Percentiles rank a stretch among this genome's conserved stretches.
phyloP scores from a whole-genome alignment of 805 yeast species.

The Yamadazyma olivae region DNA sequence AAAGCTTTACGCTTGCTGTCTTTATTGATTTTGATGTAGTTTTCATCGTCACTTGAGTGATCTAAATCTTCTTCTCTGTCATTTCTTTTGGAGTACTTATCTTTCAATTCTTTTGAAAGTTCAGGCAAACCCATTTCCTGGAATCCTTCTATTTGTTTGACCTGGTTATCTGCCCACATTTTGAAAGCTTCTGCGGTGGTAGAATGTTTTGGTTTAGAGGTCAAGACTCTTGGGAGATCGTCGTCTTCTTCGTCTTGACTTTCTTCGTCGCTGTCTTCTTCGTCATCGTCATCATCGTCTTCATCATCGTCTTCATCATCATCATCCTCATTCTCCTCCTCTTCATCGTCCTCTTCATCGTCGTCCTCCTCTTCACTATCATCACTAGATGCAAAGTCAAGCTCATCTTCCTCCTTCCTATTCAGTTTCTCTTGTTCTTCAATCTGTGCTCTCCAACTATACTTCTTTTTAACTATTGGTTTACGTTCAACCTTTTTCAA shows the following conservation, averaged over 20 bases:
- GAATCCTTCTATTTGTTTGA: constrained; percentile 61
- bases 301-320: constrained; percentile 25
- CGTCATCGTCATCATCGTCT: constrained; percentile 27
- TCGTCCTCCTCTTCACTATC: constrained; percentile 24
- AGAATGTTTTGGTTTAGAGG: constrained; percentile 44
- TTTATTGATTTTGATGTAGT: constrained; percentile 56
- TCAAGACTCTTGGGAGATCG: constrained; percentile 30
- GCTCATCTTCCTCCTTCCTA: constrained; percentile 52
- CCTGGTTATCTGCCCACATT: constrained; percentile 82
- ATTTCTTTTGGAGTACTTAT: constrained; percentile 43
- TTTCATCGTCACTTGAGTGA: constrained; percentile 64
- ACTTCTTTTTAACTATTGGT: constrained; percentile 46
- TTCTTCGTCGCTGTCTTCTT: constrained; percentile 28
- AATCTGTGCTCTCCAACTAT: constrained; percentile 62
- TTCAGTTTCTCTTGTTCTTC: constrained; percentile 38
- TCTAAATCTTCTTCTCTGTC: constrained; percentile 70
- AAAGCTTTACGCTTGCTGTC: constrained; percentile 55
- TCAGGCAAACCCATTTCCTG: constrained; percentile 46
- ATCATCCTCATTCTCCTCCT: constrained; percentile 21
- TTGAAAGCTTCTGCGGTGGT: constrained; percentile 57
- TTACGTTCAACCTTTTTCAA: constrained; percentile 42
- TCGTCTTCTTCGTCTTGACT: constrained; percentile 25
- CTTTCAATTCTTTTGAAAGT: constrained; percentile 46
- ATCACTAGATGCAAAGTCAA: constrained; percentile 49
- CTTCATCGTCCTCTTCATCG: constrained; percentile 23